These are phyloP conservation scores for Didymella segeticola DNA, from an alignment of 2,329 filamentous ascomycete genomes.

Conservation along the genomic window DNA sequence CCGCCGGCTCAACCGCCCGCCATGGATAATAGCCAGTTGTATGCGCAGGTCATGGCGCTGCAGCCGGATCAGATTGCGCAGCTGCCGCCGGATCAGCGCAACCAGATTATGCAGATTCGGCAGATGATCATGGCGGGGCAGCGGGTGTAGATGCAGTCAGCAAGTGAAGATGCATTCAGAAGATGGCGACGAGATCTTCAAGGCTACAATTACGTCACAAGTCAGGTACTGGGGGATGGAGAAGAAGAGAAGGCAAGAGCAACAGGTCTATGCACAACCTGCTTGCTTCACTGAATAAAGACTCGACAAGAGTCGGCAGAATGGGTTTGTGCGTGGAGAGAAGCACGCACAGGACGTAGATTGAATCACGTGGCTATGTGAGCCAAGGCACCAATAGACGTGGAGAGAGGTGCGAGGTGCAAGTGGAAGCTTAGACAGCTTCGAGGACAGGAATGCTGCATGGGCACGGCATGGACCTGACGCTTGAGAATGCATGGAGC, in stretches of 20 bases:
- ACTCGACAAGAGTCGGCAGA: no score
- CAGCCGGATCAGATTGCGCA: slow-evolving; percentile 80
- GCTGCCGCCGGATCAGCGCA: slow-evolving; percentile 75
- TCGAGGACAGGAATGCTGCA: slow-evolving; percentile 12
- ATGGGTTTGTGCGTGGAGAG: no score
- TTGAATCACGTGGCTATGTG: neutral
- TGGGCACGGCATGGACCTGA: neutral
- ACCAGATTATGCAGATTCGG: slow-evolving; percentile 80
- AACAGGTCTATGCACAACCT: no score
- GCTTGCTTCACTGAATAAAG: no score
- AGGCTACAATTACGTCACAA: no score
- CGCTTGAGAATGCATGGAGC: neutral
- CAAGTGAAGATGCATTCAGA: no score
- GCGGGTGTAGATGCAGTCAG: slow-evolving; percentile 9
- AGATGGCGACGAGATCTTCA: no score
- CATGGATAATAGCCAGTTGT: slow-evolving; percentile 69
- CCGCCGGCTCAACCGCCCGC: slow-evolving; percentile 27
- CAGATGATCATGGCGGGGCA: slow-evolving; percentile 61
- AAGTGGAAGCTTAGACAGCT: neutral
- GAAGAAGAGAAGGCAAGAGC: no score
- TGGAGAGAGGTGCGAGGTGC: neutral
- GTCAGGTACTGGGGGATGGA: no score
- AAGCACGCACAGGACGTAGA: neutral
- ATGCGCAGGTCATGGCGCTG: slow-evolving; percentile 82
- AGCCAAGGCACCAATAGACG: neutral